Conservation (phyloP, 768 basidiomycete genomes). For the Rossbeevera mucosa region DNA sequence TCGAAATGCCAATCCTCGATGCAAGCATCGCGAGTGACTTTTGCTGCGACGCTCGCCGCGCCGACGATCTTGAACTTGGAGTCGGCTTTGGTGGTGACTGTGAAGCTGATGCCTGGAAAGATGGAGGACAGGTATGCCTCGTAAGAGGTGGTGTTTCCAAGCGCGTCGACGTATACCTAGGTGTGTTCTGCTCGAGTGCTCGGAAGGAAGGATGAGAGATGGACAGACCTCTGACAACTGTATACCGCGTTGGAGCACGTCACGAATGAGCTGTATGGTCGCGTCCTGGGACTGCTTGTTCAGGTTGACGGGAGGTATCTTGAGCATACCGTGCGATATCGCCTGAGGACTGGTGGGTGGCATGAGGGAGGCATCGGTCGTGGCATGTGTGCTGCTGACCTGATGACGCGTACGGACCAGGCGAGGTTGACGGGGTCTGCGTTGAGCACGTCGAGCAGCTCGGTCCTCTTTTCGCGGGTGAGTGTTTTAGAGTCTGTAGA, state of each 20-base stretch:
- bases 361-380: constrained; percentile 2
- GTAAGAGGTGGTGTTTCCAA: constrained; percentile 84
- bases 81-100: constrained; percentile 90
- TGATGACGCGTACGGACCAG: constrained; percentile 79
- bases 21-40: constrained; percentile 91
- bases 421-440: constrained; percentile 68
- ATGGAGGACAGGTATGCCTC: constrained; percentile 73
- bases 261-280: constrained; percentile 82
- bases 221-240: constrained; percentile 65
- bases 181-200: background rate
- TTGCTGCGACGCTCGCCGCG: constrained; percentile 96
- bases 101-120: constrained; percentile 84
- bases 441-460: constrained; percentile 61
- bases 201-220: background rate
- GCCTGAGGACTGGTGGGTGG: constrained; percentile 60
- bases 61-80: constrained; percentile 95
- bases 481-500: constrained; percentile 88
- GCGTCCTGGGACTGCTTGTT: constrained; percentile 87
- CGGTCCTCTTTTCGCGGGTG: constrained; percentile 61
- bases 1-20: constrained; percentile 83
- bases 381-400: constrained; percentile 33
- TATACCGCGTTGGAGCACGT: constrained; percentile 78
- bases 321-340: constrained; percentile 89
- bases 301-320: constrained; percentile 76
- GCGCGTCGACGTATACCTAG: constrained; percentile 93